Evolutionary conservation across 495 filamentous ascomycete genomes (phyloP).

Genomic region (Usnea hakonensis): DNA sequence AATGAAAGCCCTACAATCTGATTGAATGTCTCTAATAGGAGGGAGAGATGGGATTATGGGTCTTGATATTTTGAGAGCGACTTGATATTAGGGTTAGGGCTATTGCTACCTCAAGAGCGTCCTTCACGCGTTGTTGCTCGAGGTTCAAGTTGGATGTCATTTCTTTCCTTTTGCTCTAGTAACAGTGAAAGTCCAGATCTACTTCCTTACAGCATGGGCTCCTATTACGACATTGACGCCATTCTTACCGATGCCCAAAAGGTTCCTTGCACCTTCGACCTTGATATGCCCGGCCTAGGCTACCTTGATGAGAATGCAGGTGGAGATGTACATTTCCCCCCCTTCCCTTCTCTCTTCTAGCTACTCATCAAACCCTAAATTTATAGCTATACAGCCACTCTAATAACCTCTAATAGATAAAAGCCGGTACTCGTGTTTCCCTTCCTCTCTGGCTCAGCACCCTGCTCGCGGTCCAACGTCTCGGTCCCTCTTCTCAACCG

Average conservation of each 20-base stretch:
- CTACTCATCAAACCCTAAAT: neutral
- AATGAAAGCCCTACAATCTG: too few relatives aligned
- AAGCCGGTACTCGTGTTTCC: slow-evolving; percentile 66
- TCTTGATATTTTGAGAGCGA: too few relatives aligned
- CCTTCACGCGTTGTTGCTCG: neutral
- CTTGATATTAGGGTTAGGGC: neutral
- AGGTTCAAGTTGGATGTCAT: neutral
- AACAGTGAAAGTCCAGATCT: neutral
- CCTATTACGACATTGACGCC: slow-evolving; percentile 90
- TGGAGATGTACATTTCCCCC: slow-evolving; percentile 42
- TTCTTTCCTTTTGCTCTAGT: too few relatives aligned
- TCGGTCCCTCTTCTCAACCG: slow-evolving; percentile 36
- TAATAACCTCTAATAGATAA: slow-evolving; percentile 47
- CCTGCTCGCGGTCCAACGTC: slow-evolving; percentile 73
- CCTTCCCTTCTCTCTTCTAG: slow-evolving; percentile 26
- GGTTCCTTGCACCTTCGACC: slow-evolving; percentile 88
- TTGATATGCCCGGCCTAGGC: slow-evolving; percentile 78
- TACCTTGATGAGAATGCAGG: slow-evolving; percentile 75
- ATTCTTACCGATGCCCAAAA: slow-evolving; percentile 91
- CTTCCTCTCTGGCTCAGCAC: slow-evolving; percentile 96
- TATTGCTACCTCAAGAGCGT: neutral
- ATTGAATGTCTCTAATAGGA: too few relatives aligned
- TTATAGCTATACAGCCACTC: neutral
- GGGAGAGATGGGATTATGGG: too few relatives aligned
- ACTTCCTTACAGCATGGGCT: slow-evolving; percentile 43